phyloP scores from a whole-genome alignment of 78 protist genomes.

The Polysphondylium violaceum region DNA sequence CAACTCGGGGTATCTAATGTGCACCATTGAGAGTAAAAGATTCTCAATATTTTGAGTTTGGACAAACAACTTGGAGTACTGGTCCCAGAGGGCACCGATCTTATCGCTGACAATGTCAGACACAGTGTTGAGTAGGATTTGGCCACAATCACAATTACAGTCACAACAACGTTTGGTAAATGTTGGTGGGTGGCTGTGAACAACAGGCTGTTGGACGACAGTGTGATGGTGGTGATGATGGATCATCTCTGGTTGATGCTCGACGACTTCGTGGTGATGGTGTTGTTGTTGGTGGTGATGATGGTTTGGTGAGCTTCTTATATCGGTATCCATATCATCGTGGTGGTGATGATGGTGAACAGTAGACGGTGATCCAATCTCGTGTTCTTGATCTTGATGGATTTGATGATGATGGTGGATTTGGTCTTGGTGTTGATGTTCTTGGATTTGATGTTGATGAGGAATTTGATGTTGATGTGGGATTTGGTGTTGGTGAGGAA shows the following conservation, averaged over 20 bases:
- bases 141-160: conserved; percentile 80
- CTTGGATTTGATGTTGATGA: not conserved
- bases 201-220: no score
- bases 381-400: no score
- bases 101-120: conserved; percentile 33
- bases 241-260: not conserved
- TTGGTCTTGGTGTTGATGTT: conserved; percentile 12
- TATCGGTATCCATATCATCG: not conserved
- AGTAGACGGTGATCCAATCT: no score
- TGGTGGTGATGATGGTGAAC: not conserved
- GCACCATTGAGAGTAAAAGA: conserved; percentile 28
- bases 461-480: not conserved
- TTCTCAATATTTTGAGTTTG: conserved; percentile 52
- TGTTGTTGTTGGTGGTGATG: conserved; percentile 21
- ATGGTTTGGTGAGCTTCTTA: not conserved
- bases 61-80: not conserved
- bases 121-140: conserved; percentile 23
- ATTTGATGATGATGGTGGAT: not conserved
- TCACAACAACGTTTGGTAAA: conserved; percentile 43
- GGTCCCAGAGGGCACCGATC: conserved; percentile 29
- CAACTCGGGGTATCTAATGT: conserved; percentile 48
- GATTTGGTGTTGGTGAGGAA: not conserved
- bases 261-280: not conserved
- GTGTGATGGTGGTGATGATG: conserved; percentile 29
- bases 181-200: not conserved